These are phyloP conservation scores for Bimuria novae-zelandiae DNA, from an alignment of 2,329 filamentous ascomycete species.

Conservation along the genomic window DNA sequence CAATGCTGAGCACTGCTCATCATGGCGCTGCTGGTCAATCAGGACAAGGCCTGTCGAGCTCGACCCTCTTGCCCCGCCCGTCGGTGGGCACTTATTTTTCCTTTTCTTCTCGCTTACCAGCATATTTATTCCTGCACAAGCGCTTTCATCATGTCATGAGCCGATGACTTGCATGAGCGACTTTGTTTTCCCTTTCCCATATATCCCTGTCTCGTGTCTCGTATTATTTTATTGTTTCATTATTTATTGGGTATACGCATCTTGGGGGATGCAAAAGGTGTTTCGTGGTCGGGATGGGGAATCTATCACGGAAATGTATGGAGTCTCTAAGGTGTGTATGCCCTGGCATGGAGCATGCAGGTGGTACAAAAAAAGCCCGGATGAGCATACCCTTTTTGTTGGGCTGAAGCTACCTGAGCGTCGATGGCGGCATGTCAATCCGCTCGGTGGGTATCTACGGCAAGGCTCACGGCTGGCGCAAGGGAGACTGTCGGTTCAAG, in stretches of 20 bases:
- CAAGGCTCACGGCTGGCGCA: conserved; percentile 18
- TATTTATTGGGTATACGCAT: conserved; percentile 17
- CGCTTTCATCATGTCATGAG: conserved; percentile 26
- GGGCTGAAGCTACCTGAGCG: conserved; percentile 22
- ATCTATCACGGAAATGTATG: conserved; percentile 2
- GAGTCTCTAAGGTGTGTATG: conserved; percentile 8
- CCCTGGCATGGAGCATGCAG: conserved; percentile 37
- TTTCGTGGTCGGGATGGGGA: conserved; percentile 15
- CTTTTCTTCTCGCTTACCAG: conserved; percentile 17
- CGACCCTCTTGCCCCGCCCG: not conserved
- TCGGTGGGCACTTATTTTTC: conserved; percentile 7
- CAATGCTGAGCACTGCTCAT: conserved; percentile 4
- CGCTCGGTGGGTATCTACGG: conserved; percentile 9
- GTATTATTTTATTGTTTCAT: conserved; percentile 21
- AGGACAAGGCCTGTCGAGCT: not conserved
- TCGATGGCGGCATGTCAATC: conserved; percentile 1
- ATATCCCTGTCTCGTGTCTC: conserved; percentile 19
- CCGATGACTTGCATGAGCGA: conserved; percentile 34
- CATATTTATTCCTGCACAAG: conserved; percentile 36
- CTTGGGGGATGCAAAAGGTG: conserved; percentile 25
- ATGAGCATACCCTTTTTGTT: conserved; percentile 33
- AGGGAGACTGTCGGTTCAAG: conserved; percentile 7
- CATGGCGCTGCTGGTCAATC: not conserved
- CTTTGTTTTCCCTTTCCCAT: conserved; percentile 10
- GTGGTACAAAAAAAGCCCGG: conserved; percentile 23